Evolutionary conservation across 495 filamentous ascomycete species (phyloP).

Genomic region (Aspergillus nanangensis): DNA sequence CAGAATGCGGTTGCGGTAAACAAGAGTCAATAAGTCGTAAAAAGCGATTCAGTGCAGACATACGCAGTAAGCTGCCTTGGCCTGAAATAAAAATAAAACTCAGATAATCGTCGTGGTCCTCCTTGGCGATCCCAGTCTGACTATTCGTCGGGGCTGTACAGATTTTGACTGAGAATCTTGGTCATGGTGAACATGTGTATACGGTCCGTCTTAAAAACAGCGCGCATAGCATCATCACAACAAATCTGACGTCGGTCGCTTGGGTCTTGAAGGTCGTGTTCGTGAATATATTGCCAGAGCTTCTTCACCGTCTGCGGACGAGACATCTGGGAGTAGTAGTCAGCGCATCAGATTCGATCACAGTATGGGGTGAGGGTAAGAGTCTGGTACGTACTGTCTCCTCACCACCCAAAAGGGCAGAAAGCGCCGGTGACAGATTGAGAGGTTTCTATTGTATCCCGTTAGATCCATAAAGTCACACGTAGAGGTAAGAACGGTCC

Average conservation of each 20-base stretch:
- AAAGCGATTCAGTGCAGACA: too few relatives aligned
- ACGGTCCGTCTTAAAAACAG: constrained; percentile 83
- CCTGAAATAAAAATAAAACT: too few relatives aligned
- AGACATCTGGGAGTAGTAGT: constrained; percentile 59
- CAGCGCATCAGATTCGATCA: constrained; percentile 4
- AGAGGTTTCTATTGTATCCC: constrained; percentile 56
- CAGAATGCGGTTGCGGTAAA: constrained; percentile 19
- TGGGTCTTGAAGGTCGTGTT: constrained; percentile 82
- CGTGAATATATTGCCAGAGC: constrained; percentile 91
- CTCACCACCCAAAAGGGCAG: constrained; percentile 59
- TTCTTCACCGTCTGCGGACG: constrained; percentile 93
- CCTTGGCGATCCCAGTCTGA: too few relatives aligned
- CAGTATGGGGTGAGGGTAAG: neutral
- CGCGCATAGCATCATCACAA: constrained; percentile 85
- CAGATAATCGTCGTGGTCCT: too few relatives aligned
- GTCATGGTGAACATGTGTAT: constrained; percentile 99
- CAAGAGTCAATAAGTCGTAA: constrained; percentile 18
- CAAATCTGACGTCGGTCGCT: constrained; percentile 84
- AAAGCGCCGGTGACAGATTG: constrained; percentile 60
- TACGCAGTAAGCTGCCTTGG: too few relatives aligned
- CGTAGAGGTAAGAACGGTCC: neutral
- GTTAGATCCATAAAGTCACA: constrained; percentile 3
- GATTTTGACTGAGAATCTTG: constrained; percentile 65
- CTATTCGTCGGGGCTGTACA: constrained; percentile 62
- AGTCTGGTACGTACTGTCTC: constrained; percentile 42